A percentile compares a stretch with the other conserved stretches of the same genome.
Conservation (phyloP, 2,329 filamentous ascomycete species). For the Ceratocystis albifundus region DNA sequence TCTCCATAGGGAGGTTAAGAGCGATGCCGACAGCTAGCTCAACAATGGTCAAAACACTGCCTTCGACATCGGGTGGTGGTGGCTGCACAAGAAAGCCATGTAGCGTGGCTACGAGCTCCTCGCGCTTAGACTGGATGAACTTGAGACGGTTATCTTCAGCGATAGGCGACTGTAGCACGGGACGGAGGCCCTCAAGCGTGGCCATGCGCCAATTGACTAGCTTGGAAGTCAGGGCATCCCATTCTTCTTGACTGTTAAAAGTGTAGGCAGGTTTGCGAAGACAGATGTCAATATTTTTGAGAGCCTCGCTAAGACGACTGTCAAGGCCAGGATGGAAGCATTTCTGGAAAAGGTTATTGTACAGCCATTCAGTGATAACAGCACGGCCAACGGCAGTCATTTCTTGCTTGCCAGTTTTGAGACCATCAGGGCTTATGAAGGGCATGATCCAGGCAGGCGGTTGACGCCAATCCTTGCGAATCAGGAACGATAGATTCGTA, state of each 20-base stretch:
- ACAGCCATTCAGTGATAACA: conserved; percentile 77
- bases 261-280: conserved; percentile 68
- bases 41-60: conserved; percentile 82
- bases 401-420: conserved; percentile 82
- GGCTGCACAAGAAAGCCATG: conserved; percentile 65
- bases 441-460: conserved; percentile 70
- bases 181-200: conserved; percentile 79
- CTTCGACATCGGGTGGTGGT: conserved; percentile 69
- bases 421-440: conserved; percentile 73
- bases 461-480: conserved; percentile 82
- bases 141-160: conserved; percentile 54
- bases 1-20: conserved; percentile 78
- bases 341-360: conserved; percentile 80
- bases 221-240: conserved; percentile 75
- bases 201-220: conserved; percentile 88
- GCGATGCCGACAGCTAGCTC: conserved; percentile 80
- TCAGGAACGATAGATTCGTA: conserved; percentile 88
- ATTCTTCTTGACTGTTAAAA: conserved; percentile 70
- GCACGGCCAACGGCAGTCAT: conserved; percentile 94
- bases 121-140: conserved; percentile 59
- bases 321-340: conserved; percentile 90
- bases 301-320: conserved; percentile 56
- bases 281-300: conserved; percentile 80
- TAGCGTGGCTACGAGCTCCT: conserved; percentile 55
- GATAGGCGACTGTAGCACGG: conserved; percentile 53